A percentile compares a stretch with the other conserved stretches of the same genome.
Evolutionary conservation across 768 basidiomycete species (phyloP).

Genomic region (Auricularia sp.): DNA sequence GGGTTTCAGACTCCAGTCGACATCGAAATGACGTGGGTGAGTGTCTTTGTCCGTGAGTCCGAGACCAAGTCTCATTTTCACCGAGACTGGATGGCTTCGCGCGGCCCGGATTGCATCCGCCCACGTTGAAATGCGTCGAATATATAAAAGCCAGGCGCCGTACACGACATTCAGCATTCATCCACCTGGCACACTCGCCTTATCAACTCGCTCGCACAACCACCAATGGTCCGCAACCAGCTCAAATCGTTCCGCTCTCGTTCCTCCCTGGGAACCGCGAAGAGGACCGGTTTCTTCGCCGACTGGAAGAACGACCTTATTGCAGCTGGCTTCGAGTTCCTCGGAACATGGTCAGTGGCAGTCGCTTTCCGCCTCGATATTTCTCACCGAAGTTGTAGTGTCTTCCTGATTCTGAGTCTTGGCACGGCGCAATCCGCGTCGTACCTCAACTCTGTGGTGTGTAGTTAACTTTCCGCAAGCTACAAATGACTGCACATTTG

Average conservation of each 20-base stretch:
- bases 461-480: not conserved
- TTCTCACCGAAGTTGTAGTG: not conserved
- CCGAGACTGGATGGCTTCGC: too few relatives aligned
- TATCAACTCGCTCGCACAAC: too few relatives aligned
- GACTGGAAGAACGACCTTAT: not conserved
- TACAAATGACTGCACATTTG: not conserved
- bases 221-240: not conserved
- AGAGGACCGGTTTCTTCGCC: not conserved
- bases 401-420: not conserved
- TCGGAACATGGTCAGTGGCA: not conserved
- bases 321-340: not conserved
- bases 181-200: too few relatives aligned
- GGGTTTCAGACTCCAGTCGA: too few relatives aligned
- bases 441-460: not conserved
- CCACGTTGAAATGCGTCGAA: too few relatives aligned
- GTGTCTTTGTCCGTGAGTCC: too few relatives aligned
- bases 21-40: too few relatives aligned
- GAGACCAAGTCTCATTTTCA: too few relatives aligned
- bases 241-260: constrained; percentile 1
- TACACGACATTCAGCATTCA: too few relatives aligned
- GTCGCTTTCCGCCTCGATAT: not conserved
- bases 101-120: too few relatives aligned
- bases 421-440: not conserved
- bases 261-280: not conserved
- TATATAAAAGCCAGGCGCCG: too few relatives aligned